Evolutionary conservation across 2,329 filamentous ascomycete species (phyloP).

Genomic region (Fusarium sp.): DNA sequence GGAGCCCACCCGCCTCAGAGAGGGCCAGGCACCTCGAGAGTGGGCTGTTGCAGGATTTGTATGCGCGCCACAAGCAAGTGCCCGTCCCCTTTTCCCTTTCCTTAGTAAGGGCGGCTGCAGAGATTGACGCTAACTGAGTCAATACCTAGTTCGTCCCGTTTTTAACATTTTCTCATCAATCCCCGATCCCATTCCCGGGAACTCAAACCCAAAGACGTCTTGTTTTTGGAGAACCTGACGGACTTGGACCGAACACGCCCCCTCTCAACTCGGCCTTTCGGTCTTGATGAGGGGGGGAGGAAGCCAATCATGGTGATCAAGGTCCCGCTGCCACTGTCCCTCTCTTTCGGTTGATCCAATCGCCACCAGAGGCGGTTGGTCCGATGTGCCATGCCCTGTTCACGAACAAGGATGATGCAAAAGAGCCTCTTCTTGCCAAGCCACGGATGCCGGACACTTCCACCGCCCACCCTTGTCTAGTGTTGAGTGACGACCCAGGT

Average conservation of each 20-base stretch:
- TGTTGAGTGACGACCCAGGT: background rate
- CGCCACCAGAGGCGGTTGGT: background rate
- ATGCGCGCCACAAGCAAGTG: conserved; percentile 1
- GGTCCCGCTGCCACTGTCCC: background rate
- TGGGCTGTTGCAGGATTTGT: background rate
- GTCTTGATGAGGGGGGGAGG: background rate
- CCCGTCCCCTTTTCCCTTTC: conserved; percentile 7
- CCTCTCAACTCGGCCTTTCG: background rate
- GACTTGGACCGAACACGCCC: conserved; percentile 8
- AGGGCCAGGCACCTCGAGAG: background rate
- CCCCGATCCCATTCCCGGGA: background rate
- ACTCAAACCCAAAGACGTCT: background rate
- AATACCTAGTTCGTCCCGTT: conserved; percentile 19
- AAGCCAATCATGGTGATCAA: background rate
- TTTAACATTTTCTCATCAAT: conserved; percentile 1
- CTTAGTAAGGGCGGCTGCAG: conserved; percentile 17
- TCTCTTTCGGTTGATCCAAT: background rate
- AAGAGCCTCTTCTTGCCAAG: conserved; percentile 33
- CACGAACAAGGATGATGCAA: conserved; percentile 5
- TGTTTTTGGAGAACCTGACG: background rate
- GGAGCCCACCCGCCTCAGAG: background rate
- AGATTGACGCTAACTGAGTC: conserved; percentile 14
- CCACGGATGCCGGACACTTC: conserved; percentile 10
- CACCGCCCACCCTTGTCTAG: conserved; percentile 21
- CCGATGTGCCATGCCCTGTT: background rate